phyloP scores from a whole-genome alignment of 352 stramenopile genomes.

The Pythium periplocum region DNA sequence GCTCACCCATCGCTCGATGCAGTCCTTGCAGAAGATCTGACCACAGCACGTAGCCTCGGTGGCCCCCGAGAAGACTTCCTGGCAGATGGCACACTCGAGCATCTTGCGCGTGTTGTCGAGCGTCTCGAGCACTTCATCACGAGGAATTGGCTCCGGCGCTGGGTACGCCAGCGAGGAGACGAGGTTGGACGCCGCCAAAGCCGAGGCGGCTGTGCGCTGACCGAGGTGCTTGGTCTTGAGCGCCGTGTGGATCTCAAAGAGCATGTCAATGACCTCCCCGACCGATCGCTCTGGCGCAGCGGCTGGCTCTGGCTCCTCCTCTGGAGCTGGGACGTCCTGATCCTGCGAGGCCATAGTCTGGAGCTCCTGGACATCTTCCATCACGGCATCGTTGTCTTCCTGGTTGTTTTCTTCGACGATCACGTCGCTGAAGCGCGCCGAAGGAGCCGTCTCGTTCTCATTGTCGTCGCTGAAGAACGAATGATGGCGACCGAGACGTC shows the following conservation, averaged over 20 bases:
- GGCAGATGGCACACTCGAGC: conserved; percentile 83
- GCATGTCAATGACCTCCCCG: conserved; percentile 71
- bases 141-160: conserved; percentile 38
- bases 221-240: conserved; percentile 75
- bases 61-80: conserved; percentile 70
- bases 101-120: conserved; percentile 82
- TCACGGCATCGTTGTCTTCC: conserved; percentile 16
- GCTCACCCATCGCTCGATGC: conserved; percentile 82
- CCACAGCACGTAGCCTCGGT: conserved; percentile 80
- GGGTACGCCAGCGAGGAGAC: conserved; percentile 67
- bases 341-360: conserved; percentile 13
- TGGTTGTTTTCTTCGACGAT: conserved; percentile 26
- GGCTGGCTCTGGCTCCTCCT: conserved; percentile 11
- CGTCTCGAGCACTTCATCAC: conserved; percentile 72
- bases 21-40: conserved; percentile 82
- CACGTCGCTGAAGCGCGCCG: conserved; percentile 13
- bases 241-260: conserved; percentile 83
- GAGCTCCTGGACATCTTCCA: conserved; percentile 26
- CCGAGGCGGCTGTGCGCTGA: conserved; percentile 68
- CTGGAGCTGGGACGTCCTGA: conserved; percentile 9
- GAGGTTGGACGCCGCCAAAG: conserved; percentile 68
- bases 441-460: conserved; percentile 10
- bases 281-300: conserved; percentile 19
- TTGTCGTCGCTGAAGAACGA: conserved; percentile 22
- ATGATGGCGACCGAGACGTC: conserved; percentile 1